A percentile compares a stretch with the other conserved stretches of the same genome.
Evolutionary conservation across 164 flowering plant species (phyloP).

Genomic region (Houttuynia cordata): DNA sequence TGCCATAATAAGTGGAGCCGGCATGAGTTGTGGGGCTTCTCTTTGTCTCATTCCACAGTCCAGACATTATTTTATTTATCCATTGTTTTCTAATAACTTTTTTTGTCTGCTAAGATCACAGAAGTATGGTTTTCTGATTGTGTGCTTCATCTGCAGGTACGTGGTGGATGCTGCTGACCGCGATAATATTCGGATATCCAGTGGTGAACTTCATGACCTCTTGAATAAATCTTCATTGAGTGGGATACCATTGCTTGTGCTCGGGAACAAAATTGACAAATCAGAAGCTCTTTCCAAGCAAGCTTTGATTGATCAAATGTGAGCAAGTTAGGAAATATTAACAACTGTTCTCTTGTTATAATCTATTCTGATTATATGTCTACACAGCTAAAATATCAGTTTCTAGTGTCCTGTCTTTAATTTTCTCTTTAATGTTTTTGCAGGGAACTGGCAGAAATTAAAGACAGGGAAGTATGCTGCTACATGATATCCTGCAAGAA

Average conservation of each 20-base stretch:
- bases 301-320: conserved; percentile 61
- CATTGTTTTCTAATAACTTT: too few relatives aligned
- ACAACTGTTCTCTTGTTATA: neutral
- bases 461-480: conserved; percentile 46
- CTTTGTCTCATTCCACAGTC: too few relatives aligned
- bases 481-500: conserved; percentile 55
- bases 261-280: conserved; percentile 81
- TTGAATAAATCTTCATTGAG: conserved; percentile 57
- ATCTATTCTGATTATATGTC: neutral
- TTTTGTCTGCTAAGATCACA: too few relatives aligned
- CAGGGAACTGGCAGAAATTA: conserved; percentile 38
- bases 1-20: too few relatives aligned
- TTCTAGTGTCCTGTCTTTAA: neutral
- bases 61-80: too few relatives aligned
- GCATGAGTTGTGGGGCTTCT: too few relatives aligned
- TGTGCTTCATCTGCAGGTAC: conserved; percentile 35
- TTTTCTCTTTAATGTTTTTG: conserved; percentile 4
- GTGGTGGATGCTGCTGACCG: conserved; percentile 84
- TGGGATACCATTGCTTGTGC: conserved; percentile 70
- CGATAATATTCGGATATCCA: conserved; percentile 56
- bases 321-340: too few relatives aligned
- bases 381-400: neutral
- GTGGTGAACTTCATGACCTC: conserved; percentile 69
- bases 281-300: conserved; percentile 51
- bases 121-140: conserved; percentile 1